Evolutionary conservation across 192 early-diverging fungal species (phyloP), one percentile per base, ranked within the genome.

Genomic region (Dimargaris verticillata): DNA sequence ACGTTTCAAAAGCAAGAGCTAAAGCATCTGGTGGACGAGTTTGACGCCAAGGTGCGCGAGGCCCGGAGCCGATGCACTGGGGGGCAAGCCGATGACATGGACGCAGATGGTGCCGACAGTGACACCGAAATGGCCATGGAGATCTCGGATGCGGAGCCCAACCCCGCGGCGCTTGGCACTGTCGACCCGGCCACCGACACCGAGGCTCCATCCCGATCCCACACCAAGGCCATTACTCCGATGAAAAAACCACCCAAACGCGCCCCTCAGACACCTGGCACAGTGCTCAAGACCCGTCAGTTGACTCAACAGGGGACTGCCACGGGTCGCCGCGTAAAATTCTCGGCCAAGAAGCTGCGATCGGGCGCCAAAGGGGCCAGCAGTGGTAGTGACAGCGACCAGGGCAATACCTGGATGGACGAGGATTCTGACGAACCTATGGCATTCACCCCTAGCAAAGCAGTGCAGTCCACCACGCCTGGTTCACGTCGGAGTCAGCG

Each of bases 11-110:
- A 88, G 66, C 69, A 77, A 6, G 94, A 95, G 62, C 68, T 83
- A 47, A 93, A 93, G 73, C 61, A 71, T 3, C 20, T 83, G 50
- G 69, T 95, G 26, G 93, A 97, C 45, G 93, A 96, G 60, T 92
- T 86, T 64, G 92, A 91, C 57, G 46, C 64, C 24, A 91, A 85
- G 68, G 73, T 99, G 12, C 73, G 79, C 44, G 80, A 91, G 61
- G 72, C 79, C 20, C 80, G 82, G 22, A 82, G 78, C 49, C 83
- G 81, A 62, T 76, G 81, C 33, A 63, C 79, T 13, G 85, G 84
- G 62, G 61, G 60, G n/a, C 49, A 44, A 28, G 66, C 61, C 25
- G 48, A 46, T 29, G 42, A 28, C 17, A 52, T 47, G 5, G 45
- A 60, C 25, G 29, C 22, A 1, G 63, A 61, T 22, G 64, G 48